Base-by-base conservation (phyloP, 192 early-diverging fungal genomes). In the Spinellus fusiger region DNA sequence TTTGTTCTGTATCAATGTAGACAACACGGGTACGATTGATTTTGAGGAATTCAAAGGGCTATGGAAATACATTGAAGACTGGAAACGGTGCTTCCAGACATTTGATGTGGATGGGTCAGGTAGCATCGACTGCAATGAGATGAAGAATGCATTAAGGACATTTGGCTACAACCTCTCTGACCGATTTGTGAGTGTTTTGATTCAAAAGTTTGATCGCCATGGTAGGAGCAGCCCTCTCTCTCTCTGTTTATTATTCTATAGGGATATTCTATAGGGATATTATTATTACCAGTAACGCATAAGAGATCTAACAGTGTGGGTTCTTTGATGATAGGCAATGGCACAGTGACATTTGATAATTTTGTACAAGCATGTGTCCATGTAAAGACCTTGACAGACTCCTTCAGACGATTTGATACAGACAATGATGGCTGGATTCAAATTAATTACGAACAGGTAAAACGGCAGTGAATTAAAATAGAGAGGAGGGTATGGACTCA, bases 61-160 rank as follows among this genome's bases (percentile, higher is more conserved):
- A 31, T 91, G 87, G 88, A 77, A 74, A 59, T 92, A 89, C 61
- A 92, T 91, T 67, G 85, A 89, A 59, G 88, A 91, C 31, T 92
- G 90, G 90, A 88, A 89, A 69, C 61, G 79, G 26, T 91, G 89
- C 71, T 92, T 91, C 75, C 74, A 74, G 63, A 80, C 80, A 8
- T 92, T 90, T 65, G 90, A 92, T 69, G 75, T 73, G 18, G 89
- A 92, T 66, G 79, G 77, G 60, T 85, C 82, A 29, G 89, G 89
- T 34, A 85, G 77, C 56, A 91, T 93, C 54, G 87, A 91, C 57
- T 79, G 78, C 49, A 70, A 70, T 15, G 89, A 93, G 69, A 77
- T 93, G 72, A 73, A 63, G 54, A 79, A 78, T 25, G 90, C 90
- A 0, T 76, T 93, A 58, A 74, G 59, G 20, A 83, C 86, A 1